Conservation (phyloP, 768 basidiomycete genomes). For the Coprinopsis strossmayeri region DNA sequence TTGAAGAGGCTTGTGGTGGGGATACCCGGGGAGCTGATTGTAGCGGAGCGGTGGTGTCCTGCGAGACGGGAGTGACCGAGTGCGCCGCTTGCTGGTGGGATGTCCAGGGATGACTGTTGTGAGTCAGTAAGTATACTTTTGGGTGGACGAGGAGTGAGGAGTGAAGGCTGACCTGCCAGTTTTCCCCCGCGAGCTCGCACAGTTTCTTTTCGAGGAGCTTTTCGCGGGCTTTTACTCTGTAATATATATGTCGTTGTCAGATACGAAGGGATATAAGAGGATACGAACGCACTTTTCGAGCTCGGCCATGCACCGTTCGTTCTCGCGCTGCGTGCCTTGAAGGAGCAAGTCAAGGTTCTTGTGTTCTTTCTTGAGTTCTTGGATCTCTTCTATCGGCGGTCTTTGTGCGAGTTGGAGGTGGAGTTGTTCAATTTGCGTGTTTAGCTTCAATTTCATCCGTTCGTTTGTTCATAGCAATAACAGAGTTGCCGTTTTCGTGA, state of each 20-base stretch:
- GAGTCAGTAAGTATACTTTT: not conserved
- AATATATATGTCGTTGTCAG: not conserved
- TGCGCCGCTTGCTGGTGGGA: constrained; percentile 20
- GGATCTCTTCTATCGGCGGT: constrained; percentile 61
- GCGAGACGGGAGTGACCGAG: constrained; percentile 14
- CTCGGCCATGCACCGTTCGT: constrained; percentile 79
- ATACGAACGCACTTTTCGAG: constrained; percentile 51
- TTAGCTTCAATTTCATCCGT: constrained; percentile 35
- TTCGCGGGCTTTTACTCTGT: constrained; percentile 62
- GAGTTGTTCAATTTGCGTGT: constrained; percentile 53
- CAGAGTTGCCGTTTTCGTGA: not conserved
- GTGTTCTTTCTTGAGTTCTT: constrained; percentile 64
- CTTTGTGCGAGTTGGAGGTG: constrained; percentile 61
- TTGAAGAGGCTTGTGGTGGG: constrained; percentile 13
- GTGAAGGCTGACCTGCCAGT: constrained; percentile 64
- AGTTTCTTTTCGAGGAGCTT: constrained; percentile 72
- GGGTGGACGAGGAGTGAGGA: constrained; percentile 1
- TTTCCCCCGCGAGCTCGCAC: constrained; percentile 63
- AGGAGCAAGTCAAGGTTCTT: constrained; percentile 70
- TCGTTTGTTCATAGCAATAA: not conserved
- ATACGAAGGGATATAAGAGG: constrained; percentile 1
- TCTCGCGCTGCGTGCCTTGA: constrained; percentile 79
- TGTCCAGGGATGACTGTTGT: constrained; percentile 26
- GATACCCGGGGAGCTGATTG: constrained; percentile 17
- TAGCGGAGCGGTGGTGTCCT: constrained; percentile 28